These are phyloP conservation scores for Nakazawaea molendinolei DNA, from an alignment of 805 yeast genomes.

Conservation along the genomic window DNA sequence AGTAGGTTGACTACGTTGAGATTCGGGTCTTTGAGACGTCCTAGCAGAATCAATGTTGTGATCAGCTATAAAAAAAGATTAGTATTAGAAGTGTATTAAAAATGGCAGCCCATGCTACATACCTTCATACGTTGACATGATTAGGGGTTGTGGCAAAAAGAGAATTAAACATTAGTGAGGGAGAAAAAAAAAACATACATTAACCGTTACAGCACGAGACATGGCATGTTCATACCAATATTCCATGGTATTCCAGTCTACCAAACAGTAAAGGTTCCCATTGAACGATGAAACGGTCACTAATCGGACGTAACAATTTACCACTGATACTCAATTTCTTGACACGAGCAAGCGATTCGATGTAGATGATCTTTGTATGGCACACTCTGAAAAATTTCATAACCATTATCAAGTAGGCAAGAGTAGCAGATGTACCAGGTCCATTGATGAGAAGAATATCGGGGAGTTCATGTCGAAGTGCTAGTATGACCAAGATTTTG, in stretches of 20 bases:
- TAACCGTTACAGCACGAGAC: no score
- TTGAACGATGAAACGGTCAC: constrained; percentile 80
- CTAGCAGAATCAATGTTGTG: not conserved
- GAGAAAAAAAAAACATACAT: no score
- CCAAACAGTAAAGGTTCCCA: constrained; percentile 65
- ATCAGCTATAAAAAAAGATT: constrained; percentile 3
- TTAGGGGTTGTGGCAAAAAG: constrained; percentile 4
- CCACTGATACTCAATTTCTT: constrained; percentile 73
- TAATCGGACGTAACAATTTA: constrained; percentile 55
- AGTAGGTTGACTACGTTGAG: constrained; percentile 9
- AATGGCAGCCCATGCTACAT: not conserved
- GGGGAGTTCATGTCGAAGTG: constrained; percentile 15
- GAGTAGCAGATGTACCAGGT: constrained; percentile 75
- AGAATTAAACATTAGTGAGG: no score
- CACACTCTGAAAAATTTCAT: constrained; percentile 41
- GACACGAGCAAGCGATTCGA: constrained; percentile 87
- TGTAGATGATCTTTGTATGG: constrained; percentile 58
- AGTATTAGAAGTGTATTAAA: not conserved
- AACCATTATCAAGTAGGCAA: constrained; percentile 50
- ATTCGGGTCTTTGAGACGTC: not conserved
- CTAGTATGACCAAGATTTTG: constrained; percentile 11
- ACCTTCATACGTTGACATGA: constrained; percentile 12
- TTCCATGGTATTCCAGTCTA: constrained; percentile 71
- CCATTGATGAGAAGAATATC: constrained; percentile 51
- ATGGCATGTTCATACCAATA: constrained; percentile 59